These are phyloP conservation scores for Lasiosphaeris hirsuta DNA, from an alignment of 495 filamentous ascomycete genomes.

Conservation along the genomic window DNA sequence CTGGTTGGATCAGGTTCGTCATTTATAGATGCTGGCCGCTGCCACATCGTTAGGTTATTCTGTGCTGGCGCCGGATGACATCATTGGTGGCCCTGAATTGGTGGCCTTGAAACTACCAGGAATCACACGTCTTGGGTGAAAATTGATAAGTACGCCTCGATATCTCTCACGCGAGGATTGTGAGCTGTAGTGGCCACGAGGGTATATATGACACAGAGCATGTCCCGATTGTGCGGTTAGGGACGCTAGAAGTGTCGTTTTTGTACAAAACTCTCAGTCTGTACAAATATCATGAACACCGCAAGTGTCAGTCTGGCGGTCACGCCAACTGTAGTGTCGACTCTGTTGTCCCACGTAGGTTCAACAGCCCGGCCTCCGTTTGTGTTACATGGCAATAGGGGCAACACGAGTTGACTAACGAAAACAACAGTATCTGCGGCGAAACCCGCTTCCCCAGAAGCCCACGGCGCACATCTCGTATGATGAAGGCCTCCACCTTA, in stretches of 20 bases:
- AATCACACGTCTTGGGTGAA: not conserved
- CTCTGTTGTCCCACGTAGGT: conserved; percentile 73
- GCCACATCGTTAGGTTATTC: not conserved
- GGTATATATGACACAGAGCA: not conserved
- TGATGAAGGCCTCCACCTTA: conserved; percentile 85
- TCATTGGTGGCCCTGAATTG: conserved; percentile 11
- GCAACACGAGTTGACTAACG: not conserved
- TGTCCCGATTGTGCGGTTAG: not conserved
- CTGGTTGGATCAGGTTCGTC: no score
- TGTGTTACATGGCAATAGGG: conserved; percentile 15
- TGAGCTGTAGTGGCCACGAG: not conserved
- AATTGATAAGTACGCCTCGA: not conserved
- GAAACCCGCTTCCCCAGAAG: conserved; percentile 67
- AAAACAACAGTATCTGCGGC: conserved; percentile 67
- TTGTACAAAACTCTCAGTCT: not conserved
- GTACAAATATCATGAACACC: conserved; percentile 56
- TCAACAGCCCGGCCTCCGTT: not conserved
- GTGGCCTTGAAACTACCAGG: not conserved
- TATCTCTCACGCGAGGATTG: not conserved
- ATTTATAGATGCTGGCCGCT: not conserved
- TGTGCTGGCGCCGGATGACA: conserved; percentile 21
- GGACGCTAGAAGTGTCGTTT: not conserved
- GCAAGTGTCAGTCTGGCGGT: conserved; percentile 68
- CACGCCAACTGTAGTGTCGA: conserved; percentile 74
- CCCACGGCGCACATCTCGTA: conserved; percentile 88